These are phyloP conservation scores for Primulina huaijiensis DNA, from an alignment of 257 asterid species.

Conservation along the genomic window DNA sequence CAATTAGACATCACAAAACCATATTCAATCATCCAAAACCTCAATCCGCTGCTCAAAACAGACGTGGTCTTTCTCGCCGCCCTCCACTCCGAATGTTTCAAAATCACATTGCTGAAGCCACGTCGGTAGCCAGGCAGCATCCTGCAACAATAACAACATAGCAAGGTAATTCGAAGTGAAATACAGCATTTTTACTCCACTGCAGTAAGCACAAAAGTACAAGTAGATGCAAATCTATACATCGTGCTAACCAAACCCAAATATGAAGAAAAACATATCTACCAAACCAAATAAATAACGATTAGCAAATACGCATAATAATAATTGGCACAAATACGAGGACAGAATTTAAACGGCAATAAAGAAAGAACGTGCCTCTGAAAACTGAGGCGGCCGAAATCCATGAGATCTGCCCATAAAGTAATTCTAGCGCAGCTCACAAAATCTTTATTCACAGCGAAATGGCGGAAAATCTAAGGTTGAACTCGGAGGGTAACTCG, in stretches of 20 bases:
- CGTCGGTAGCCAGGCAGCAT: constrained; percentile 57
- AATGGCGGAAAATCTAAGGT: constrained; percentile 9
- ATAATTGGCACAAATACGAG: not conserved
- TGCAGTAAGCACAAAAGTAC: not conserved
- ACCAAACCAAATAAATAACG: not conserved
- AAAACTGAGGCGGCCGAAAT: constrained; percentile 64
- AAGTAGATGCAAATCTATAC: not conserved
- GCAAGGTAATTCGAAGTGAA: not conserved
- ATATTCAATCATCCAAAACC: constrained; percentile 28
- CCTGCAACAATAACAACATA: constrained; percentile 33
- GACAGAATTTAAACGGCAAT: not conserved
- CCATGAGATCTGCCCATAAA: constrained; percentile 44
- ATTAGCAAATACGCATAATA: not conserved
- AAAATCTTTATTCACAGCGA: constrained; percentile 12
- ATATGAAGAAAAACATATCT: not conserved
- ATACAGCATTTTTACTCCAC: not conserved
- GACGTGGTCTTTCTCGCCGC: constrained; percentile 22
- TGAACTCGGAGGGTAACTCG: too few species aligned
- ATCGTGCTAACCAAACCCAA: not conserved
- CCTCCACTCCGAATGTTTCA: constrained; percentile 28
- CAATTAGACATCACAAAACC: not conserved
- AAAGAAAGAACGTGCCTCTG: constrained; percentile 42
- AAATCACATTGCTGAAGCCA: constrained; percentile 57
- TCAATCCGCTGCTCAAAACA: constrained; percentile 42
- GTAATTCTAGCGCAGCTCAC: not conserved